A percentile compares a stretch with the other conserved stretches of the same genome.
phyloP scores from a whole-genome alignment of 2,329 filamentous ascomycete genomes.

The Helminthosporium solani region DNA sequence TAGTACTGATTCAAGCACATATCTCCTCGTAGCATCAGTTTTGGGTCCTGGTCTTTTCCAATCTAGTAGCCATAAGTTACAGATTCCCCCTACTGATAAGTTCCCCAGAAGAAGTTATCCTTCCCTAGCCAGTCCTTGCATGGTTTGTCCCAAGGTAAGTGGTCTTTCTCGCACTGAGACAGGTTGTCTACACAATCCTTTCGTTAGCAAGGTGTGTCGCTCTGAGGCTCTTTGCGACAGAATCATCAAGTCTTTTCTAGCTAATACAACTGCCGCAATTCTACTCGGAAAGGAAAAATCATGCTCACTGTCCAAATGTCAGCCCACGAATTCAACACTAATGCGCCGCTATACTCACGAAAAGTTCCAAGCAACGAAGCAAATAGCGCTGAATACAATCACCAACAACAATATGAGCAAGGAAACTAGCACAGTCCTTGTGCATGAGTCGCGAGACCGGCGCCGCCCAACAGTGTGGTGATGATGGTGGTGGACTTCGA shows the following conservation, averaged over 20 bases:
- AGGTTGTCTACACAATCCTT: conserved; percentile 12
- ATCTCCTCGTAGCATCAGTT: no score
- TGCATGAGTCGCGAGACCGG: conserved; percentile 11
- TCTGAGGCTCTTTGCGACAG: no score
- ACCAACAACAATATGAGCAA: conserved; percentile 16
- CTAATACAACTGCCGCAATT: no score
- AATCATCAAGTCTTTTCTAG: no score
- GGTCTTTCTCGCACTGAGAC: conserved; percentile 25
- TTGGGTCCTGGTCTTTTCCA: no score
- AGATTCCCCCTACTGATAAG: neutral
- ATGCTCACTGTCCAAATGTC: neutral
- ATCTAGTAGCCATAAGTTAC: no score
- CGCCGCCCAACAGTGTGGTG: conserved; percentile 12
- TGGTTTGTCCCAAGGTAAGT: conserved; percentile 24
- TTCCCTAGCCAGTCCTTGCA: conserved; percentile 27
- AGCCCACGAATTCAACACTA: neutral
- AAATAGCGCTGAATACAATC: conserved; percentile 15
- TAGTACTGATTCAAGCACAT: no score
- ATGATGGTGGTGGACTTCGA: conserved; percentile 25
- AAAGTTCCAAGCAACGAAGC: conserved; percentile 27
- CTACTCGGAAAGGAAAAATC: no score
- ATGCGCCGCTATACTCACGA: neutral
- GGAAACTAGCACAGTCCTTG: conserved; percentile 13
- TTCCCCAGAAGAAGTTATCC: conserved; percentile 5
- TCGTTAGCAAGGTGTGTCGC: no score